Percentiles rank a stretch among this genome's conserved stretches.
Evolutionary conservation across 257 asterid species (phyloP).

Genomic region (Nicotiana knightiana): DNA sequence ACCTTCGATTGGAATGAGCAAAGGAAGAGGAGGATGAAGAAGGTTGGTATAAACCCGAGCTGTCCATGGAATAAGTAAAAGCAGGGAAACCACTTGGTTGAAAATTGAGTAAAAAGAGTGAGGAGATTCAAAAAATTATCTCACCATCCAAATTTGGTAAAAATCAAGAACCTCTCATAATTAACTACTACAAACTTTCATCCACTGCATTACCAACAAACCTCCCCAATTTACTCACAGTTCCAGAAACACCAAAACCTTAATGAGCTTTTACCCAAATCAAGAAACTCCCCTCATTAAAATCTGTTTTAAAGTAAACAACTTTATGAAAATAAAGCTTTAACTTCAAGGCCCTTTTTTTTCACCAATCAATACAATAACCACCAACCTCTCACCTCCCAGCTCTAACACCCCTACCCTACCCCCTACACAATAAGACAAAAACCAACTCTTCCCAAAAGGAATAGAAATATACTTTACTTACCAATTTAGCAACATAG

Average conservation of each 20-base stretch:
- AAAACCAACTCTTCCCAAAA: conserved; percentile 3
- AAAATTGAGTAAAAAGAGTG: too few species aligned
- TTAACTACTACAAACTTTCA: conserved; percentile 20
- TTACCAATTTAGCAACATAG: not conserved
- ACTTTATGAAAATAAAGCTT: not conserved
- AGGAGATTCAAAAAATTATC: conserved; percentile 5
- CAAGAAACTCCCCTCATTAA: not conserved
- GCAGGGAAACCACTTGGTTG: conserved; percentile 1
- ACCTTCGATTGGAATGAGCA: conserved; percentile 47
- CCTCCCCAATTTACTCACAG: conserved; percentile 1
- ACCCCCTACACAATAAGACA: not conserved
- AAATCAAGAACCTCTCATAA: conserved; percentile 17
- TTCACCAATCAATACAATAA: not conserved
- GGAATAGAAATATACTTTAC: not conserved
- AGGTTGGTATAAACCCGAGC: not conserved
- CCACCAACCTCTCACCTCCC: not conserved
- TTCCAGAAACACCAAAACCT: conserved; percentile 6
- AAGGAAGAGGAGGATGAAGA: conserved; percentile 34
- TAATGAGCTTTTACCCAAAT: conserved; percentile 2
- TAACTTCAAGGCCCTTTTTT: not conserved
- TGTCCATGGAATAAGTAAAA: not conserved
- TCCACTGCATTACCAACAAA: conserved; percentile 30
- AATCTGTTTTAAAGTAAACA: not conserved
- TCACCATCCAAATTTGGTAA: conserved; percentile 13
- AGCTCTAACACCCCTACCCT: too few species aligned